Percentiles rank a stretch among this genome's conserved stretches.
These are phyloP conservation scores for Blastobotrys persicus DNA, from an alignment of 1,139 yeast genomes.

Conservation along the genomic window DNA sequence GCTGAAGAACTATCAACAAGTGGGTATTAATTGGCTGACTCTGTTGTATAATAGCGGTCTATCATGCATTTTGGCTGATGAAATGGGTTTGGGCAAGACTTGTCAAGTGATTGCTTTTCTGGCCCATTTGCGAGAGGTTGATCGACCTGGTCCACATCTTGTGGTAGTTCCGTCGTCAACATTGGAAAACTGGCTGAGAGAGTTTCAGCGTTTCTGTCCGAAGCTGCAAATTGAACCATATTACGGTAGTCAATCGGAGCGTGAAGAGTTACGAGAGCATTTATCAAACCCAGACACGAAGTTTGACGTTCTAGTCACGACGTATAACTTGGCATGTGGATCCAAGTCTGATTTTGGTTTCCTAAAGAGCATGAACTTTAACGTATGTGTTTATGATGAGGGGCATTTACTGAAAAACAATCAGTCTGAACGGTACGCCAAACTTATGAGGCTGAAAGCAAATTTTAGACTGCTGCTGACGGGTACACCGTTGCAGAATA, in stretches of 20 bases:
- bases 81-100: slow-evolving; percentile 96
- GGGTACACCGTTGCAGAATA: slow-evolving; percentile 96
- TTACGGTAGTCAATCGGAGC: slow-evolving; percentile 82
- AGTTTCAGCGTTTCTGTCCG: slow-evolving; percentile 87
- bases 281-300: slow-evolving; percentile 50
- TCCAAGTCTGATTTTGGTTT: slow-evolving; percentile 78
- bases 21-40: slow-evolving; percentile 91
- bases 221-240: slow-evolving; percentile 78
- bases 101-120: slow-evolving; percentile 94
- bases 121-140: slow-evolving; percentile 72
- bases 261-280: slow-evolving; percentile 77
- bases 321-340: slow-evolving; percentile 89
- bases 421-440: slow-evolving; percentile 77
- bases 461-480: slow-evolving; percentile 81
- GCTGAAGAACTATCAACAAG: slow-evolving; percentile 87
- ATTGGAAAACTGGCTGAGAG: slow-evolving; percentile 95
- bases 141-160: slow-evolving; percentile 62
- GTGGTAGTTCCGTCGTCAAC: slow-evolving; percentile 96
- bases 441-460: slow-evolving; percentile 79
- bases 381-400: slow-evolving; percentile 91
- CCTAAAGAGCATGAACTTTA: slow-evolving; percentile 68
- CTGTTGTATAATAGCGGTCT: slow-evolving; percentile 71
- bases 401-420: slow-evolving; percentile 96
- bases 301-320: slow-evolving; percentile 91
- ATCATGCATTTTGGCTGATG: slow-evolving; percentile 95